Conservation (phyloP, 306 rosid genomes). For the Rosa chinensis region DNA sequence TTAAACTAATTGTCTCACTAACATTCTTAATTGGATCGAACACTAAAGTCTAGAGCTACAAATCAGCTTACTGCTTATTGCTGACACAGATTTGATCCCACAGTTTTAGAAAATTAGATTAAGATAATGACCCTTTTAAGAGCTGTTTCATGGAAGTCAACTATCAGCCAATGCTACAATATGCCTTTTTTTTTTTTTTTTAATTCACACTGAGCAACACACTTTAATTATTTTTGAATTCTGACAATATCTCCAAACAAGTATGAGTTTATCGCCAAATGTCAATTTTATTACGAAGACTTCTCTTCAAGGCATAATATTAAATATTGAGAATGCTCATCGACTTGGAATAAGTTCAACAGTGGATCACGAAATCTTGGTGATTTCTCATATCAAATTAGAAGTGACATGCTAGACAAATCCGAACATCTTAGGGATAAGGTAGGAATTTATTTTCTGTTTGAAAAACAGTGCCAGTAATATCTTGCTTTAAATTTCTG, state of each 20-base stretch:
- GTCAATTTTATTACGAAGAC: too few species aligned
- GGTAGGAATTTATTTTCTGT: neutral
- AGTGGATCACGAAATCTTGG: neutral
- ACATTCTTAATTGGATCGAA: neutral
- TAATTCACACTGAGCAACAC: too few species aligned
- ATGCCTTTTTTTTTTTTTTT: neutral
- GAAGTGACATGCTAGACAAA: too few species aligned
- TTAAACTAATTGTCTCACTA: neutral
- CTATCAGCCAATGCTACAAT: neutral
- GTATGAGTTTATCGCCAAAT: too few species aligned
- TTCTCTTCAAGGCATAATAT: too few species aligned
- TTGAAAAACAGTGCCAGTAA: neutral
- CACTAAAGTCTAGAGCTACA: too few species aligned
- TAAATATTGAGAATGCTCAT: neutral
- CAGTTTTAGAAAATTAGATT: neutral
- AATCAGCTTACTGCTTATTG: neutral
- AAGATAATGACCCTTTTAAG: neutral
- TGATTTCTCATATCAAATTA: neutral
- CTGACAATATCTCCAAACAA: too few species aligned
- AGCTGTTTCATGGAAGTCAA: neutral
- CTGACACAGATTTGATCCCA: conserved; percentile 10
- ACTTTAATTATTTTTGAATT: too few species aligned
- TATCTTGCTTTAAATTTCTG: neutral
- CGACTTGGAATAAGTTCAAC: neutral
- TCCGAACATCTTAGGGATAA: too few species aligned